Conservation (phyloP, 208 protist species). For the Angomonas desouzai region DNA sequence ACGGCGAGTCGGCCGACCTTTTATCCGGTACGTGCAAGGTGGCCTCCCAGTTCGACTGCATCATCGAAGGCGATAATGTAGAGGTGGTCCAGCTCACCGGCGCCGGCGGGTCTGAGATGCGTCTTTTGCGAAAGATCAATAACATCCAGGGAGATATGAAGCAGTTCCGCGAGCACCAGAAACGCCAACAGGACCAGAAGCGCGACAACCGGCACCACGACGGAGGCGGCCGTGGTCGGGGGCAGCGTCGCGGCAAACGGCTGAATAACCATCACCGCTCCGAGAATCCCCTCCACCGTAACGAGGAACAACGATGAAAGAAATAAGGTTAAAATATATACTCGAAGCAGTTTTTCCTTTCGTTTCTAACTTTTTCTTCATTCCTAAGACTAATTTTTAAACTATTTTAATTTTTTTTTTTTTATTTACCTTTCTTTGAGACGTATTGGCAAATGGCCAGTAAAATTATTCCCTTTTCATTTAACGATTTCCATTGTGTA, state of each 20-base stretch:
- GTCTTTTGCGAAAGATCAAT: slow-evolving; percentile 72
- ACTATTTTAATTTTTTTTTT: slow-evolving; percentile 14
- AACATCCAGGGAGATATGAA: slow-evolving; percentile 50
- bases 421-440: too few relatives aligned
- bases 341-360: slow-evolving; percentile 18
- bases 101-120: slow-evolving; percentile 65
- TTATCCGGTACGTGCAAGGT: slow-evolving; percentile 68
- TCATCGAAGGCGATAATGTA: slow-evolving; percentile 78
- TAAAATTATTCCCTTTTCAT: slow-evolving; percentile 13
- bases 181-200: slow-evolving; percentile 38
- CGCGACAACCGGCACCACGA: slow-evolving; percentile 18
- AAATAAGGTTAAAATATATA: too few relatives aligned
- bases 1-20: slow-evolving; percentile 70
- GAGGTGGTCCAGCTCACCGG: slow-evolving; percentile 76
- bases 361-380: slow-evolving; percentile 1
- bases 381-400: slow-evolving; percentile 1
- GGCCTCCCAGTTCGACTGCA: slow-evolving; percentile 77
- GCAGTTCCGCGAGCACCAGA: slow-evolving; percentile 16
- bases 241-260: slow-evolving; percentile 15
- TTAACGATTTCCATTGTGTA: not conserved
- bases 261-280: not conserved
- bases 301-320: not conserved
- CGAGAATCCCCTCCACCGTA: slow-evolving; percentile 1
- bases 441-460: too few relatives aligned
- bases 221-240: slow-evolving; percentile 27